Percentiles rank a stretch among this genome's conserved stretches.
phyloP scores from a whole-genome alignment of 73 alveolate genomes.

The Paramecium sexaurelia region DNA sequence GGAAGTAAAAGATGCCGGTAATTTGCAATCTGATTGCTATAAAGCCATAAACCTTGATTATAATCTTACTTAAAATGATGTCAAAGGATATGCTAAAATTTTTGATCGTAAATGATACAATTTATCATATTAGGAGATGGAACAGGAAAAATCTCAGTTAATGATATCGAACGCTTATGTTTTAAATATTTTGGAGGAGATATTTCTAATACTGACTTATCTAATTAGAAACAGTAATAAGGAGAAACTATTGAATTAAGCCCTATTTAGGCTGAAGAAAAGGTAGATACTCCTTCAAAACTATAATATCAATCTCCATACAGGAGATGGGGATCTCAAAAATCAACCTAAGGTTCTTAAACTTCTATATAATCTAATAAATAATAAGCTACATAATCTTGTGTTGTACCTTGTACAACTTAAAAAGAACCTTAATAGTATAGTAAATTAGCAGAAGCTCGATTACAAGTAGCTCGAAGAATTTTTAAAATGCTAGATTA shows the following conservation, averaged over 20 bases:
- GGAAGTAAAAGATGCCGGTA: constrained; percentile 9
- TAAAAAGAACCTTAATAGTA: background rate
- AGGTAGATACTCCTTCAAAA: background rate
- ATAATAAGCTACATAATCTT: background rate
- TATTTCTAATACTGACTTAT: background rate
- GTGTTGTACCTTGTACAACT: background rate
- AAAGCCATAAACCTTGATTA: constrained; percentile 36
- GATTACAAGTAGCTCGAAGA: constrained; percentile 48
- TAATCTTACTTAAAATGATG: background rate
- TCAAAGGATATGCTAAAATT: constrained; percentile 21
- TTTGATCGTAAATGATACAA: constrained; percentile 12
- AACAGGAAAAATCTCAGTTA: background rate
- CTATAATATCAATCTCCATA: background rate
- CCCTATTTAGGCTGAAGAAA: background rate
- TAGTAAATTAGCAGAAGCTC: constrained; percentile 8
- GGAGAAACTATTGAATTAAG: background rate
- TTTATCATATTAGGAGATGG: background rate
- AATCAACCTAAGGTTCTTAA: constrained; percentile 10
- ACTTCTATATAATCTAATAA: background rate
- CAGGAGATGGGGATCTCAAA: background rate
- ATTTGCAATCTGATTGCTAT: constrained; percentile 52
- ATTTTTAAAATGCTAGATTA: constrained; percentile 25
- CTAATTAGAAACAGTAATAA: background rate
- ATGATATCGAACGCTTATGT: background rate
- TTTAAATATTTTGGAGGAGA: constrained; percentile 43